Evolutionary conservation across 768 basidiomycete genomes (phyloP).

Genomic region (Paxillus rubicundulus): DNA sequence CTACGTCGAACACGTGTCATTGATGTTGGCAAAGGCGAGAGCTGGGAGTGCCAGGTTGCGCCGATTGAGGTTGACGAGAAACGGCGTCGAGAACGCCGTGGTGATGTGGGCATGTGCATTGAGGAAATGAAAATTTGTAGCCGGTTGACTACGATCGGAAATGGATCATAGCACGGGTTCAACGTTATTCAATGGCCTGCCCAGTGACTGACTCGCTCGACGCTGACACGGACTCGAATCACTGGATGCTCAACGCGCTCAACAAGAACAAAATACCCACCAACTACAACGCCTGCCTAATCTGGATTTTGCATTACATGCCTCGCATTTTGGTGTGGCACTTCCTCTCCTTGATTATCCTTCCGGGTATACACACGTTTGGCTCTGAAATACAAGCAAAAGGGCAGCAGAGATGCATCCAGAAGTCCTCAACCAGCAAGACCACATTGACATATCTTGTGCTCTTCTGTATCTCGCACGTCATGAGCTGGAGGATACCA

Average conservation of each 20-base stretch:
- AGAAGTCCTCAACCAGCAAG: neutral
- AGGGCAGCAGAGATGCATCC: neutral
- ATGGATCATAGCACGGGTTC: neutral
- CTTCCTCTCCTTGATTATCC: too few relatives aligned
- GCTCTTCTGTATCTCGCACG: slow-evolving; percentile 5
- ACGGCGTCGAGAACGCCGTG: slow-evolving; percentile 32
- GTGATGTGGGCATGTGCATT: slow-evolving; percentile 28
- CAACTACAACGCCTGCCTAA: neutral
- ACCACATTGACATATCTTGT: neutral
- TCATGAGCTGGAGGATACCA: neutral
- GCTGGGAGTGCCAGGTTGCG: slow-evolving; percentile 21
- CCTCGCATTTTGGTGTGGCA: too few relatives aligned
- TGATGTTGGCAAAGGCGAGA: slow-evolving; percentile 7
- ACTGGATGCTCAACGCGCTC: too few relatives aligned
- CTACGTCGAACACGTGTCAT: slow-evolving; percentile 14
- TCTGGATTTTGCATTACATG: too few relatives aligned
- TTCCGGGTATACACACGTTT: too few relatives aligned
- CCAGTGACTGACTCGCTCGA: too few relatives aligned
- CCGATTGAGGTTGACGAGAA: slow-evolving; percentile 30
- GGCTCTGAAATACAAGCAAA: neutral
- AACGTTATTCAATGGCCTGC: too few relatives aligned
- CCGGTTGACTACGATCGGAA: neutral
- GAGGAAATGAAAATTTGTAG: neutral
- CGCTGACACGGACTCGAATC: too few relatives aligned
- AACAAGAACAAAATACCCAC: neutral